These are phyloP conservation scores for Colletotrichum tanaceti DNA, from an alignment of 2,329 filamentous ascomycete species.

Conservation along the genomic window DNA sequence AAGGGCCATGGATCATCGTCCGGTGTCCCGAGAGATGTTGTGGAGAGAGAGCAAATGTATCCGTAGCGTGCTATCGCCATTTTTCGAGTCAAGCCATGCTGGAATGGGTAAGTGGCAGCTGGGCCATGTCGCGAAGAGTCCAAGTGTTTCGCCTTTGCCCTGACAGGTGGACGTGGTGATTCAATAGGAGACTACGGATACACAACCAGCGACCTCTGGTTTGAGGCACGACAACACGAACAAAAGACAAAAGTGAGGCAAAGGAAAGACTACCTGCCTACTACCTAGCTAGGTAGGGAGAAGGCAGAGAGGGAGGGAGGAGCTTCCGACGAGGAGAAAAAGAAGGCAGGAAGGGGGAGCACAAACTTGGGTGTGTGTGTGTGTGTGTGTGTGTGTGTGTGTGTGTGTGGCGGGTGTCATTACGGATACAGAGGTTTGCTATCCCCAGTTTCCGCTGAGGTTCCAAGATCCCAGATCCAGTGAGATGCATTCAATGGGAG, in stretches of 20 bases:
- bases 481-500: constrained; percentile 18
- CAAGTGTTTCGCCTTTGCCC: constrained; percentile 35
- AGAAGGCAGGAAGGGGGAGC: constrained; percentile 5
- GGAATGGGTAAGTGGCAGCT: constrained; percentile 27
- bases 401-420: constrained; percentile 1
- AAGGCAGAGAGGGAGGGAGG: background rate
- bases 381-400: background rate
- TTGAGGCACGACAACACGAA: constrained; percentile 26
- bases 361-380: background rate
- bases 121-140: constrained; percentile 31
- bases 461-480: constrained; percentile 18
- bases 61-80: constrained; percentile 35
- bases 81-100: constrained; percentile 40
- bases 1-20: constrained; percentile 38
- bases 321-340: constrained; percentile 22
- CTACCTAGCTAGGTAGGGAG: constrained; percentile 1
- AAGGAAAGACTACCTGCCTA: constrained; percentile 4
- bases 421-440: constrained; percentile 16
- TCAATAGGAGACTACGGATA: constrained; percentile 1
- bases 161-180: constrained; percentile 19
- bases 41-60: constrained; percentile 13
- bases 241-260: constrained; percentile 13
- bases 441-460: constrained; percentile 11
- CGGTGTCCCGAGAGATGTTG: constrained; percentile 30
- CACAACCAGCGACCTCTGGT: background rate